A percentile compares a stretch with the other conserved stretches of the same genome.
phyloP scores from a whole-genome alignment of 345 rosid genomes.

The Geranium brycei region DNA sequence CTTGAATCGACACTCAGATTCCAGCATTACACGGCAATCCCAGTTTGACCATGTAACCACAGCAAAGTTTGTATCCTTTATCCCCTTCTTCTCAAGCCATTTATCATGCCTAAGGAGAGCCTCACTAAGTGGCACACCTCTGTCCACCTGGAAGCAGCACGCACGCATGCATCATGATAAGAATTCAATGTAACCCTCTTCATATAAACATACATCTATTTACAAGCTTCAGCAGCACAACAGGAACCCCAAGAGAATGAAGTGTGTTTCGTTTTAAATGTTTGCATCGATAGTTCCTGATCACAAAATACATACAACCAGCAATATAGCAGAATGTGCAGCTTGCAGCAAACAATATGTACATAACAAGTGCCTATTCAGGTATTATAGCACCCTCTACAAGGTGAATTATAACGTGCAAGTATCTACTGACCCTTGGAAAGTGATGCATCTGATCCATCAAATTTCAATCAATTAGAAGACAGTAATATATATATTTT shows the following conservation, averaged over 20 bases:
- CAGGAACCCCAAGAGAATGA: not conserved
- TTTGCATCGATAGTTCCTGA: no score
- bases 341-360: no score
- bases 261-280: no score
- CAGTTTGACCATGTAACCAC: conserved; percentile 36
- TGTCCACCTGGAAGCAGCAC: conserved; percentile 21
- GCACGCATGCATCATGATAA: not conserved
- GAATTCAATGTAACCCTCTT: not conserved
- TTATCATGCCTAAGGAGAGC: conserved; percentile 37
- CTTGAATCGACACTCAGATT: conserved; percentile 35
- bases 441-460: no score
- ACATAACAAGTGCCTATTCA: no score
- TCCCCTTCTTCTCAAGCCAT: conserved; percentile 39
- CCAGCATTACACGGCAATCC: conserved; percentile 43
- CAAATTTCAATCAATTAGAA: no score
- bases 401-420: no score
- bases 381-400: no score
- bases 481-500: no score
- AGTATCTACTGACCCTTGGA: no score
- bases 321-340: no score
- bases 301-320: no score
- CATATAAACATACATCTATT: not conserved
- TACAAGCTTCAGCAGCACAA: not conserved
- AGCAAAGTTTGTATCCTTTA: conserved; percentile 27
- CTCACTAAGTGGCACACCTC: conserved; percentile 31